Evolutionary conservation across 2,329 filamentous ascomycete species (phyloP).

Genomic region (Rosellinia necatrix): DNA sequence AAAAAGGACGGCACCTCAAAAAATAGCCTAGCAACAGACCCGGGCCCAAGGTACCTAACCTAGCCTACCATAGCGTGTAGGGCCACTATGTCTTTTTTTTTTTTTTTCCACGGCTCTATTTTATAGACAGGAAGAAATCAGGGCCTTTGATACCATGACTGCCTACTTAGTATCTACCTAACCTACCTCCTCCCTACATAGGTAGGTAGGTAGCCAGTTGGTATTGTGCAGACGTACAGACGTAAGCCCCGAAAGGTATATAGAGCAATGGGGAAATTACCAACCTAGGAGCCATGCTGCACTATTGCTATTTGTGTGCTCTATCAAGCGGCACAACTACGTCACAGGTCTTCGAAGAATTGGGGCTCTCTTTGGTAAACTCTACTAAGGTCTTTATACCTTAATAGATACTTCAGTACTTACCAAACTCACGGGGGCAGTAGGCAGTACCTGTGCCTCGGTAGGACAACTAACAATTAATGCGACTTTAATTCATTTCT

Average conservation of each 20-base stretch:
- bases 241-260: conserved; percentile 5
- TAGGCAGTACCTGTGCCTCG: too few species aligned
- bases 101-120: too few species aligned
- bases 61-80: not conserved
- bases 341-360: conserved; percentile 20
- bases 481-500: too few species aligned
- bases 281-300: conserved; percentile 1
- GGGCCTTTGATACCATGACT: too few species aligned
- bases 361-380: conserved; percentile 23
- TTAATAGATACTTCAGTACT: too few species aligned
- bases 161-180: too few species aligned
- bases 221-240: conserved; percentile 11
- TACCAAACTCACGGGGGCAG: too few species aligned
- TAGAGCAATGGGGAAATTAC: conserved; percentile 15
- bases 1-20: not conserved
- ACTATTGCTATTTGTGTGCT: conserved; percentile 24
- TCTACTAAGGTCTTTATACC: not conserved
- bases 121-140: too few species aligned
- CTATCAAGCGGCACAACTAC: conserved; percentile 29
- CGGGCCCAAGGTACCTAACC: not conserved
- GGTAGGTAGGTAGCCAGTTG: too few species aligned
- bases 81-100: not conserved
- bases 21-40: not conserved
- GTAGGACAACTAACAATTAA: too few species aligned
- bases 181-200: conserved; percentile 24